Evolutionary conservation across 805 yeast genomes (phyloP).

Genomic region (Candida piceae): DNA sequence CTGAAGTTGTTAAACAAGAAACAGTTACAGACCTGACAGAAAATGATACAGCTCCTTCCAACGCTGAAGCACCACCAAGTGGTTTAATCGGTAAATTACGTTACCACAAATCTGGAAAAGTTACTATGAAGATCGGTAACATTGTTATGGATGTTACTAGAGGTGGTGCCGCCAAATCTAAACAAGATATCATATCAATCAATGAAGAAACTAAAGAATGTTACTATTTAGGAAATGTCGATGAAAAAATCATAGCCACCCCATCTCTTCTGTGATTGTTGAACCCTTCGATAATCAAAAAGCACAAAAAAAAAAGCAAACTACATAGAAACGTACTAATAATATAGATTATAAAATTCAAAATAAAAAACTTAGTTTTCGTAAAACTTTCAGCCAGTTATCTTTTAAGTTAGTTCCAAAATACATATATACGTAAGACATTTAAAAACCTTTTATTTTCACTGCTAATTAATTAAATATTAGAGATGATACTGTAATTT

Average conservation of each 20-base stretch:
- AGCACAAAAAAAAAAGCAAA: too few relatives aligned
- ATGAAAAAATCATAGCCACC: constrained; percentile 52
- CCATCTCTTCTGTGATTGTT: constrained; percentile 36
- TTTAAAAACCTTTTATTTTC: too few relatives aligned
- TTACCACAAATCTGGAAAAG: constrained; percentile 77
- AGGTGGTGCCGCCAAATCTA: constrained; percentile 64
- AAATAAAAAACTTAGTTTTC: too few relatives aligned
- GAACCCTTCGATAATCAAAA: too few relatives aligned
- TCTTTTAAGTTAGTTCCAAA: too few relatives aligned
- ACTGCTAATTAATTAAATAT: too few relatives aligned
- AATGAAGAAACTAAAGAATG: constrained; percentile 36
- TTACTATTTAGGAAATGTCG: constrained; percentile 48
- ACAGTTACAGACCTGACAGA: too few relatives aligned
- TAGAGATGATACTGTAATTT: too few relatives aligned
- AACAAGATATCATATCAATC: constrained; percentile 63
- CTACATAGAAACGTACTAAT: too few relatives aligned
- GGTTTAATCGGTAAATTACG: constrained; percentile 75
- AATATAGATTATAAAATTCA: too few relatives aligned
- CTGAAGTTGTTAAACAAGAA: constrained; percentile 6
- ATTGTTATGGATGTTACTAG: constrained; percentile 61
- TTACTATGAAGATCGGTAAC: constrained; percentile 70
- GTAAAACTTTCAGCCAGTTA: too few relatives aligned
- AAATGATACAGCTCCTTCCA: background rate
- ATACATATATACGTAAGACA: too few relatives aligned
- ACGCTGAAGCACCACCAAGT: constrained; percentile 10